phyloP scores from a whole-genome alignment of 306 rosid genomes.

The Ammopiptanthus mongolicus region DNA sequence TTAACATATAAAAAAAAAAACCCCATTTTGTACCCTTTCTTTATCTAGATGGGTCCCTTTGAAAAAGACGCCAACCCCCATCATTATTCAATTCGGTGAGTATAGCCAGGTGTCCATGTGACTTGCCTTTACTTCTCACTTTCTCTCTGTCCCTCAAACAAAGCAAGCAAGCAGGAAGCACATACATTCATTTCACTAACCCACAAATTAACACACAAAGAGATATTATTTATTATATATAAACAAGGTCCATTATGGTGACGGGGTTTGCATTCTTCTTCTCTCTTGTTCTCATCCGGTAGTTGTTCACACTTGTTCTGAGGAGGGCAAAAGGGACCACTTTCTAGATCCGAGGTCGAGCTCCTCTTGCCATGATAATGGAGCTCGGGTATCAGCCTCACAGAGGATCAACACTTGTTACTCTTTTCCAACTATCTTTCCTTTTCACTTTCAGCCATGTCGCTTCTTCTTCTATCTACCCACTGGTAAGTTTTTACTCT shows the following conservation, averaged over 20 bases:
- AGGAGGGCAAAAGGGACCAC: neutral
- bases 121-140: conserved; percentile 34
- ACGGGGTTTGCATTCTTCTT: neutral
- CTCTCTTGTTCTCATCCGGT: conserved; percentile 12
- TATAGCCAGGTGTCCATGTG: conserved; percentile 59
- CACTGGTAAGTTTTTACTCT: conserved; percentile 35
- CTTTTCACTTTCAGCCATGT: conserved; percentile 47
- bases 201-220: neutral
- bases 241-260: neutral
- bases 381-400: conserved; percentile 31
- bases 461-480: conserved; percentile 52
- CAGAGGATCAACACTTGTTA: conserved; percentile 34
- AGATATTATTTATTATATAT: neutral
- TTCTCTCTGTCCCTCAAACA: neutral
- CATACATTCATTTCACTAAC: conserved; percentile 14
- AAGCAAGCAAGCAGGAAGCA: neutral
- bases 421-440: conserved; percentile 34
- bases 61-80: conserved; percentile 41
- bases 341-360: conserved; percentile 31
- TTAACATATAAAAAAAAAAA: conserved; percentile 22
- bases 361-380: conserved; percentile 26
- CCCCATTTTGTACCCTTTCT: conserved; percentile 14
- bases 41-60: conserved; percentile 31
- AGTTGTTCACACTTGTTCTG: neutral
- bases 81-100: conserved; percentile 35